Conservation (phyloP, 225 moss, liverwort and hornwort species). For the Thuidium tamariscinum region DNA sequence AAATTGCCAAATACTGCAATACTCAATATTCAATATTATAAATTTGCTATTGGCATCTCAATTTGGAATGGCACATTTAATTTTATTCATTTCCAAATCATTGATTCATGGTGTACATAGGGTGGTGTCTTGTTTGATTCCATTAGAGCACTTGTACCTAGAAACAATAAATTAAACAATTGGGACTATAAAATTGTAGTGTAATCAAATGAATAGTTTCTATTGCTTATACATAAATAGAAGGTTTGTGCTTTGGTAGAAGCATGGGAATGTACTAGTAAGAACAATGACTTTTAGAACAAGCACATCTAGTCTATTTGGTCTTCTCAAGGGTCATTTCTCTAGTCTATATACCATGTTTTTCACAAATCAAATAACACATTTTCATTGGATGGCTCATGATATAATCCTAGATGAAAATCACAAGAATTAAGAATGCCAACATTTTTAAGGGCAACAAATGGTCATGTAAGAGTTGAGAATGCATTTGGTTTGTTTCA, state of each 20-base stretch:
- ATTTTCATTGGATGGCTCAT: not conserved
- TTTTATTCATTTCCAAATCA: not conserved
- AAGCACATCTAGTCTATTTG: not conserved
- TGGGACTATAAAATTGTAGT: no score
- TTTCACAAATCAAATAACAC: not conserved
- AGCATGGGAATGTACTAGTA: not conserved
- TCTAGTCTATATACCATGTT: not conserved
- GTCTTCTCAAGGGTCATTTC: rapidly evolving
- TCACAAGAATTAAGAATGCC: no score
- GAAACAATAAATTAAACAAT: not conserved
- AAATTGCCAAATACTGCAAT: not conserved
- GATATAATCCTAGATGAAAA: not conserved
- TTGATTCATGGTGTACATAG: no score
- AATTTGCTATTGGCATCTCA: not conserved
- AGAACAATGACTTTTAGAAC: not conserved
- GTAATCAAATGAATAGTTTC: not conserved
- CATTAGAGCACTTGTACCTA: not conserved
- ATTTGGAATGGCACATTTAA: no score
- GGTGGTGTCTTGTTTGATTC: not conserved
- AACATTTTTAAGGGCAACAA: not conserved
- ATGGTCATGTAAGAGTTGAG: no score
- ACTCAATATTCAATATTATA: not conserved
- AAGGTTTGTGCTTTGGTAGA: not conserved
- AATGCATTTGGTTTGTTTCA: no score
- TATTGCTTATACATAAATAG: no score